phyloP scores from a whole-genome alignment of 2,329 filamentous ascomycete species.

The Colletotrichum sp. region DNA sequence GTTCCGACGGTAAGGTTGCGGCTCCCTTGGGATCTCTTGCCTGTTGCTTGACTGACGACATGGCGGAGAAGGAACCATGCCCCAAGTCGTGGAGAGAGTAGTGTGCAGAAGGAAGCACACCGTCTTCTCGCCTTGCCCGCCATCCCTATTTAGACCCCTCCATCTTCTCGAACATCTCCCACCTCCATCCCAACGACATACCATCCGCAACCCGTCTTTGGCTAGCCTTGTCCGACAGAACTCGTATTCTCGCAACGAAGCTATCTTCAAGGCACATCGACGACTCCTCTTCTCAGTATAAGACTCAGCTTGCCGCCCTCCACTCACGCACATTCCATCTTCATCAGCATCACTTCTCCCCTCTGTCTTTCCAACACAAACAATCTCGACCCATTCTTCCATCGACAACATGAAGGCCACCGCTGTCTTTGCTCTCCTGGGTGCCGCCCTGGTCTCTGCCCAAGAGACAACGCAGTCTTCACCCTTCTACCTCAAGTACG shows the following conservation, averaged over 20 bases:
- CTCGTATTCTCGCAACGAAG: not conserved
- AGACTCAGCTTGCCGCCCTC: not conserved
- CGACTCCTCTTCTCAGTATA: not conserved
- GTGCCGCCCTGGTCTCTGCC: not conserved
- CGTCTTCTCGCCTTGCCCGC: not conserved
- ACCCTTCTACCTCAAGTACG: slow-evolving; percentile 13
- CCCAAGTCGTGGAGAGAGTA: not conserved
- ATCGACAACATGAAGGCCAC: slow-evolving; percentile 7
- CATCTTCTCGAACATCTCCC: not conserved
- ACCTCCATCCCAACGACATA: not conserved
- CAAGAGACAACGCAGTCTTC: not conserved
- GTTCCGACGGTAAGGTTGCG: not conserved
- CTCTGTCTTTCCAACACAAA: not conserved
- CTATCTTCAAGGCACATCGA: not conserved
- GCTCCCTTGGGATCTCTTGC: not conserved
- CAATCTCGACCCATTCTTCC: not conserved
- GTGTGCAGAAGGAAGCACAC: not conserved
- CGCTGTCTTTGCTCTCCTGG: not conserved
- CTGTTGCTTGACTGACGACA: not conserved
- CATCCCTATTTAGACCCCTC: not conserved
- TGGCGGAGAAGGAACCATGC: not conserved
- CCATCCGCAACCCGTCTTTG: not conserved
- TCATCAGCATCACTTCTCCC: not conserved
- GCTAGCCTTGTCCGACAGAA: not conserved
- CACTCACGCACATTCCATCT: not conserved